Evolutionary conservation across 2,329 filamentous ascomycete genomes (phyloP), one percentile per base, ranked within the genome.

Genomic region (Arthrinium puccinioides): DNA sequence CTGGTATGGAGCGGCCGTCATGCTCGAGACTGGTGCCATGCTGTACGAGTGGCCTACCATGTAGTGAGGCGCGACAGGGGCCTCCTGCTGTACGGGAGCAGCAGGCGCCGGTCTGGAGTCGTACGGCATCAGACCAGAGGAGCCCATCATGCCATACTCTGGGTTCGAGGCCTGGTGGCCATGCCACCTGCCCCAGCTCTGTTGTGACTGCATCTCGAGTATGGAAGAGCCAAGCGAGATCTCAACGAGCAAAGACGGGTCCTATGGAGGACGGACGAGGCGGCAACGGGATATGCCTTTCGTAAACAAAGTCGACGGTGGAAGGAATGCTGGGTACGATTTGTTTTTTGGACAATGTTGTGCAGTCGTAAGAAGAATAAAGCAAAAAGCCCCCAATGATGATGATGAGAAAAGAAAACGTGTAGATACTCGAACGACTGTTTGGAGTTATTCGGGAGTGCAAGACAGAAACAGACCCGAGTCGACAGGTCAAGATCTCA

Each of bases 181-280:
- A 45, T 66, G 58, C 69, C 72, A 77, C 47, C 71, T 71, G 49
- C 63, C 68, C 76, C 76, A 80, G 59, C 58, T 62, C 59, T 39
- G 66, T 62, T 49, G 73, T 62, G 48, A 69, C 67, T 27, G 26
- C 70, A 77, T 57, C 52, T 55, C 57, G 59, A 50, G 44, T 36
- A 25, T 37, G 24, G 24, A 9, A 26, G 24, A n/a, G n/a, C n/a
- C n/a, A n/a, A n/a, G n/a, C n/a, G n/a, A n/a, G n/a, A n/a, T n/a
- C n/a, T n/a, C n/a, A n/a, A n/a, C n/a, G n/a, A n/a, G n/a, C n/a
- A n/a, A n/a, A n/a, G n/a, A n/a, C n/a, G n/a, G n/a, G n/a, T n/a
- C n/a, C n/a, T n/a, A n/a, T n/a, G n/a, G n/a, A n/a, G n/a, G n/a
- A n/a, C n/a, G n/a, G n/a, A n/a, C n/a, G n/a, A n/a, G n/a, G n/a